Evolutionary conservation across 768 basidiomycete genomes (phyloP).

Genomic region (Pisolithus sp.): DNA sequence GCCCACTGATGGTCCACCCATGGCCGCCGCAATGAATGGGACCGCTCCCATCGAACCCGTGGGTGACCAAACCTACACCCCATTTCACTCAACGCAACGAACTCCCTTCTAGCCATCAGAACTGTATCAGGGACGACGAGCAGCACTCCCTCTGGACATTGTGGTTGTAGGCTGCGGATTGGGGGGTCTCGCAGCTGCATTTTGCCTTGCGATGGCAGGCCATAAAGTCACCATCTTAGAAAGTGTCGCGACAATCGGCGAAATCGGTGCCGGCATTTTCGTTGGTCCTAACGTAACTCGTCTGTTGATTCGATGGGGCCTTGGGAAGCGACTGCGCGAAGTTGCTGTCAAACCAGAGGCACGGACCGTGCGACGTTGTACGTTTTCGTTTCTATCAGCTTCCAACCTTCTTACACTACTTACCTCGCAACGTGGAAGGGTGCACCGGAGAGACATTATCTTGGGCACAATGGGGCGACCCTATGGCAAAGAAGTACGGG

Average conservation of each 20-base stretch:
- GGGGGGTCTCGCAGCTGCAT: constrained; percentile 43
- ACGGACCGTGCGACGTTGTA: constrained; percentile 38
- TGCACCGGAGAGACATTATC: constrained; percentile 30
- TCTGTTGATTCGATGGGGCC: constrained; percentile 47
- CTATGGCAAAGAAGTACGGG: constrained; percentile 26
- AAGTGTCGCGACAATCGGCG: constrained; percentile 30
- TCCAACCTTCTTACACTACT: neutral
- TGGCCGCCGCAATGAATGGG: too few species aligned
- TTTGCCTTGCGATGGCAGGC: constrained; percentile 39
- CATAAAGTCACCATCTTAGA: constrained; percentile 47
- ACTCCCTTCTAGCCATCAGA: neutral
- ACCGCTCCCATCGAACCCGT: neutral
- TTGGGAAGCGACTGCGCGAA: constrained; percentile 34
- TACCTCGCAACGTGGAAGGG: constrained; percentile 10
- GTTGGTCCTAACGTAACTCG: constrained; percentile 38
- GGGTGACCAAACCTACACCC: neutral
- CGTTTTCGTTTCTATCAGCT: neutral
- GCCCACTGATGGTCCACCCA: too few species aligned
- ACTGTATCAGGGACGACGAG: constrained; percentile 21
- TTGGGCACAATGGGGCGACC: constrained; percentile 30
- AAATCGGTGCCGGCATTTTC: constrained; percentile 50
- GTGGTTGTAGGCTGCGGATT: constrained; percentile 47
- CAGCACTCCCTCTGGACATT: constrained; percentile 26
- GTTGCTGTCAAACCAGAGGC: constrained; percentile 34
- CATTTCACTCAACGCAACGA: neutral